Conservation (phyloP, 352 stramenopile species). For the Halophytophthora batemanensis region DNA sequence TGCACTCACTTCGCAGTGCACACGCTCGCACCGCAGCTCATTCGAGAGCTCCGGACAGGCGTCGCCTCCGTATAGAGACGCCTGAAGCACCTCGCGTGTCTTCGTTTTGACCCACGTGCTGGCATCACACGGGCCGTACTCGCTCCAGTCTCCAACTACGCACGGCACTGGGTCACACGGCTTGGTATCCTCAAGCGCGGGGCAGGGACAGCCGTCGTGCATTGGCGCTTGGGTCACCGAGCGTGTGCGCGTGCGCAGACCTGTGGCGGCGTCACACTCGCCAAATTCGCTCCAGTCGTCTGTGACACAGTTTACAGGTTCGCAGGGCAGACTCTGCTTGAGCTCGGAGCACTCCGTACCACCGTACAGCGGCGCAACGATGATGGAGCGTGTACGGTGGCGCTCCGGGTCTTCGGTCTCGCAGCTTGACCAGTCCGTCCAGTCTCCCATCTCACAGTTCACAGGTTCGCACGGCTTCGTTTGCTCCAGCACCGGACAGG, state of each 20-base stretch:
- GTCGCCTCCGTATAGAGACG: constrained; percentile 35
- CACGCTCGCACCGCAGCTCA: constrained; percentile 42
- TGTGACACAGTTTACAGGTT: constrained; percentile 40
- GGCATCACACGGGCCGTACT: constrained; percentile 38
- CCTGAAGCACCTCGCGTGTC: constrained; percentile 24
- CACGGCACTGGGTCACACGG: constrained; percentile 47
- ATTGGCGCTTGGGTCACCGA: constrained; percentile 13
- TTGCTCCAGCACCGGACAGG: constrained; percentile 32
- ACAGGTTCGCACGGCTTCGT: constrained; percentile 48
- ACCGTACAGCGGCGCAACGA: constrained; percentile 28
- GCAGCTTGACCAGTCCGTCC: constrained; percentile 48
- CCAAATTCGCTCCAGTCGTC: constrained; percentile 43
- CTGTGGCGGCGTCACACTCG: constrained; percentile 33
- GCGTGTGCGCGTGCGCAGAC: constrained; percentile 39
- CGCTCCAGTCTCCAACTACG: constrained; percentile 33
- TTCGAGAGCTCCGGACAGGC: constrained; percentile 43
- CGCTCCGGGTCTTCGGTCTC: constrained; percentile 45
- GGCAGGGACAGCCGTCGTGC: constrained; percentile 34
- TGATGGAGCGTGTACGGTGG: constrained; percentile 32
- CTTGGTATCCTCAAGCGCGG: constrained; percentile 28
- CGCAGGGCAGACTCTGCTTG: constrained; percentile 31
- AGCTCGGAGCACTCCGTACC: constrained; percentile 31
- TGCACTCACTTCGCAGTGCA: constrained; percentile 42
- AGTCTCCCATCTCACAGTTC: constrained; percentile 34
- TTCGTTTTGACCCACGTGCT: constrained; percentile 51